A percentile compares a stretch with the other conserved stretches of the same genome.
Conservation (phyloP, 2,329 filamentous ascomycete genomes). For the Metarhizium guizhouense region DNA sequence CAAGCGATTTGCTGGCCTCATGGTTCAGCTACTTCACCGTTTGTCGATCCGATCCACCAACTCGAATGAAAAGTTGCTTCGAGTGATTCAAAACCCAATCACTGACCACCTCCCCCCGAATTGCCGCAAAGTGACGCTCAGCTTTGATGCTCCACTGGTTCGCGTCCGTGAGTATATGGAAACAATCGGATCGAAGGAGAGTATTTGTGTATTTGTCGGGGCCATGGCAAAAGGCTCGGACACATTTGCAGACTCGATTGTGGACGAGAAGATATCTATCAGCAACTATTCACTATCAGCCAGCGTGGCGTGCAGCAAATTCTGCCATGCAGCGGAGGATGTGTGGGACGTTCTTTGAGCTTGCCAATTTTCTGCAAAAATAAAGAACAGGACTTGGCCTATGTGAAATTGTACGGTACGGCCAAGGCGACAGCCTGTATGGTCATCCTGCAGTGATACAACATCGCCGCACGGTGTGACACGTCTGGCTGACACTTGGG, state of each 20-base stretch:
- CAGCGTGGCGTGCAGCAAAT: constrained; percentile 98
- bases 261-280: constrained; percentile 96
- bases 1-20: constrained; percentile 95
- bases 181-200: constrained; percentile 70
- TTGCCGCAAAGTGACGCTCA: constrained; percentile 94
- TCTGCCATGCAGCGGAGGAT: constrained; percentile 96
- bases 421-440: constrained; percentile 14
- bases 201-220: constrained; percentile 94
- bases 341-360: constrained; percentile 83
- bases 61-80: constrained; percentile 93
- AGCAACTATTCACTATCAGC: constrained; percentile 97
- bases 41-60: constrained; percentile 94
- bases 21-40: constrained; percentile 95
- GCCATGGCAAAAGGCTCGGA: constrained; percentile 97
- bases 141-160: constrained; percentile 83
- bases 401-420: constrained; percentile 4
- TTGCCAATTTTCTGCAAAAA: background rate
- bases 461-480: constrained; percentile 48
- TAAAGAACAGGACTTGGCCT: background rate
- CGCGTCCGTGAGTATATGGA: constrained; percentile 85
- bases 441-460: constrained; percentile 52
- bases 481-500: constrained; percentile 40
- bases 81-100: constrained; percentile 96
- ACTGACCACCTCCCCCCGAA: constrained; percentile 94
- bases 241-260: constrained; percentile 87